phyloP scores from a whole-genome alignment of 2,329 filamentous ascomycete genomes.

The Claviceps purpurea region DNA sequence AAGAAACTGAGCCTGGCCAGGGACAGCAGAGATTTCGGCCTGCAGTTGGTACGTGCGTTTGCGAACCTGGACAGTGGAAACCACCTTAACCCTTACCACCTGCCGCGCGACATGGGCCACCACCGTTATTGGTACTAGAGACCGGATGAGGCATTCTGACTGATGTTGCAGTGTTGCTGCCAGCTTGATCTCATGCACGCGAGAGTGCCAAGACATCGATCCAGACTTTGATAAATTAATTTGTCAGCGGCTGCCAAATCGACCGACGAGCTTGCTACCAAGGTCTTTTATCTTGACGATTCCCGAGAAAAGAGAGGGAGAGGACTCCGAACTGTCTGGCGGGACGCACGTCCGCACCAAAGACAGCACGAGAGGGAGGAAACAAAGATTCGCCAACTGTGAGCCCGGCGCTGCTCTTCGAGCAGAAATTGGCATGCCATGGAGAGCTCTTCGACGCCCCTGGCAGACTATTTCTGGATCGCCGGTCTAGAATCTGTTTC shows the following conservation, averaged over 20 bases:
- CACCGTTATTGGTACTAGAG: background rate
- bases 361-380: background rate
- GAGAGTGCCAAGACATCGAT: background rate
- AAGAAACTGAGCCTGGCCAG: background rate
- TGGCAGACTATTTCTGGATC: slow-evolving; percentile 68
- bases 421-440: slow-evolving; percentile 33
- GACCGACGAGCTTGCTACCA: background rate
- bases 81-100: background rate
- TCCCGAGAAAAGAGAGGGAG: background rate
- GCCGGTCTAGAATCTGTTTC: slow-evolving; percentile 55
- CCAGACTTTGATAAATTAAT: background rate
- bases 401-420: slow-evolving; percentile 2
- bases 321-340: background rate
- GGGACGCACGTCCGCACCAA: slow-evolving; percentile 2
- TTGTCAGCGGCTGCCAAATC: background rate
- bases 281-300: background rate
- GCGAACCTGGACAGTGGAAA: slow-evolving; percentile 1
- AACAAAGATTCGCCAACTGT: background rate
- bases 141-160: background rate
- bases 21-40: slow-evolving; percentile 1
- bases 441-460: slow-evolving; percentile 48
- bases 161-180: slow-evolving; percentile 1
- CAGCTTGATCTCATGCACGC: background rate
- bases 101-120: slow-evolving; percentile 2
- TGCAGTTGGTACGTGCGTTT: slow-evolving; percentile 4